phyloP scores from a whole-genome alignment of 768 basidiomycete genomes.

The Terana coerulea region DNA sequence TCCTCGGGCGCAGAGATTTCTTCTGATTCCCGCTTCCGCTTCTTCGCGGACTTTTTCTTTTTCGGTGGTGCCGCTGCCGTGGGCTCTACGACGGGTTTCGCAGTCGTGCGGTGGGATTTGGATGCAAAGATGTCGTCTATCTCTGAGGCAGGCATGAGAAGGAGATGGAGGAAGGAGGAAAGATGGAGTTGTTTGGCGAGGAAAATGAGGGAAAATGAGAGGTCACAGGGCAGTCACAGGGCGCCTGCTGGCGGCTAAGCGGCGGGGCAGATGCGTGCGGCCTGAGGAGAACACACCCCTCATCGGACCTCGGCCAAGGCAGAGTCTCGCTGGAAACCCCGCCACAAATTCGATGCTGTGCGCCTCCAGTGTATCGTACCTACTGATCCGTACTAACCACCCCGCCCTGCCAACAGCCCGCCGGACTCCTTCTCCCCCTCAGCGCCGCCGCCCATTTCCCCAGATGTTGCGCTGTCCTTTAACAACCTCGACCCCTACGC shows the following conservation, averaged over 20 bases:
- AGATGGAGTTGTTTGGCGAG: background rate
- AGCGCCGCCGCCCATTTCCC: background rate
- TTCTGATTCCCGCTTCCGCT: slow-evolving; percentile 28
- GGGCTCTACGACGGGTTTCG: slow-evolving; percentile 24
- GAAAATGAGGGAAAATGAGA: no score
- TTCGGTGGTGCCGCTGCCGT: slow-evolving; percentile 13
- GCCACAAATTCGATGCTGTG: slow-evolving; percentile 11
- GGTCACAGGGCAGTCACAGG: no score
- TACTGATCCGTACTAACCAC: background rate
- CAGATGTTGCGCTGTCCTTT: slow-evolving; percentile 28
- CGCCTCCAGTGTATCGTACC: background rate
- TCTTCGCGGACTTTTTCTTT: slow-evolving; percentile 42
- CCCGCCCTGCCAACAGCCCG: slow-evolving; percentile 1
- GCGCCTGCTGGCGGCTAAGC: slow-evolving; percentile 5
- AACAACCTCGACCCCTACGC: slow-evolving; percentile 58
- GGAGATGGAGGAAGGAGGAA: background rate
- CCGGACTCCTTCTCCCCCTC: background rate
- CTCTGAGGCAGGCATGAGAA: slow-evolving; percentile 56
- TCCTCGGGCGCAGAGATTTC: slow-evolving; percentile 5
- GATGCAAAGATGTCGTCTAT: slow-evolving; percentile 77
- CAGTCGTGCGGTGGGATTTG: slow-evolving; percentile 15
- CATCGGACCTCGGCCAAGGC: slow-evolving; percentile 7
- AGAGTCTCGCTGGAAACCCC: background rate
- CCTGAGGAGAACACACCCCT: no score
- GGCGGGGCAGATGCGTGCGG: no score